Evolutionary conservation across 768 basidiomycete species (phyloP), one percentile per base, ranked within the genome.

Genomic region (Calocybe indica): DNA sequence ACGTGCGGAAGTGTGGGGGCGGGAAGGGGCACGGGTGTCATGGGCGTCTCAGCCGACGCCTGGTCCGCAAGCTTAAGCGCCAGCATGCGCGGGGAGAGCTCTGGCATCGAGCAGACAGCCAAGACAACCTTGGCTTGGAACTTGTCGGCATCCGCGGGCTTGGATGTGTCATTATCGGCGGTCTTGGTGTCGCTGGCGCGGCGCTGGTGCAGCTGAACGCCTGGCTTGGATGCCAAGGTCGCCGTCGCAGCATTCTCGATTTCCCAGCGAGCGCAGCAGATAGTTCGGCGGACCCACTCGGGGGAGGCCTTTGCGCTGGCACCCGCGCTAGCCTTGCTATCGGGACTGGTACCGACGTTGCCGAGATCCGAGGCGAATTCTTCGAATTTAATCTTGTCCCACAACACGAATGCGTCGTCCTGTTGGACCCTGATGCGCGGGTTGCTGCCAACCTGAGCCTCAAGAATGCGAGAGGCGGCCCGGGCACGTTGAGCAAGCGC

Each of bases 391-490:
- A 92, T 84, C 47, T 71, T 65, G 62, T 91, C 88, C 89, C 89
- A 92, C 28, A 77, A 78, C 30, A 90, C 82, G 61, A 83, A 91
- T 1, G 87, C 90, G 38, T 88, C 82, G 56, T 92, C 89, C 29
- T 79, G 74, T 64, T 91, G 90, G 12, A 92, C 87, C 7, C 82
- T 75, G 45, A 92, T 88, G 51, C 88, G 83, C 3, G 83, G 76
- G 58, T 92, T 91, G 15, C 80, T 75, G 31, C 90, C 90, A 35
- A 92, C 88, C 63, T 90, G 85, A 1, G 84, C 82, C 63, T 96
- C 93, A 37, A 96, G 76, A 45, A 92, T 83, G 15, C 93, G 84
- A 8, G 92, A 92, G 9, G 92, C 93, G 0, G 85, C 75, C 14
- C 93, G 86, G 1, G 92, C 92, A 28, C 84, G 82, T 59, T 88